Evolutionary conservation across 2,329 filamentous ascomycete species (phyloP), one percentile per base, ranked within the genome.

Genomic region (Fusarium sp.): DNA sequence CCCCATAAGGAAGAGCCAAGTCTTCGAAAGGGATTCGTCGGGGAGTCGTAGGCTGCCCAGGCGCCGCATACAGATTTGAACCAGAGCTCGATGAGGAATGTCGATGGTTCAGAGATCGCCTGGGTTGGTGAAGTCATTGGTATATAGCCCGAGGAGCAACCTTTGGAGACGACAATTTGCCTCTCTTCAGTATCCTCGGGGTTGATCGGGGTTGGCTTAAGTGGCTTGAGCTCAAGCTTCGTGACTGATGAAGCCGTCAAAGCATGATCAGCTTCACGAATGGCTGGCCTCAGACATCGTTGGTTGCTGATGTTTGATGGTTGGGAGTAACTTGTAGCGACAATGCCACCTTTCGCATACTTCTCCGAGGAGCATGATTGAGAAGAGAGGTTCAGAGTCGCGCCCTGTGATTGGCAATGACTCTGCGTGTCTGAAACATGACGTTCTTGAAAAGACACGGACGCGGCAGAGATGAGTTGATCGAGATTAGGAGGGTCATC

Each of bases 41-140:
- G 74, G 0, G 74, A 76, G 31, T 76, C 74, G 20, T 76, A 76
- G 8, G 74, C 74, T 50, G 74, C 74, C 74, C 74, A 76, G 6
- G 71, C 67, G 4, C 74, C 69, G 37, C 74, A 76, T 2, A 76
- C 73, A 1, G 74, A 76, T 10, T 76, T 74, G 62, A 76, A 76
- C 74, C 74, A 76, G 1, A 76, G 64, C 20, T 76, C 74, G 0
- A 76, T 71, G 0, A 76, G 22, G 10, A 66, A 64, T 0, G 68
- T 70, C 5, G 74, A 76, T 1, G 73, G 74, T 14, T 74, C 73
- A 4, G 73, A 72, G 0, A 76, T 67, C 6, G 62, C 24, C n/a
- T 66, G 66, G 11, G 56, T 66, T 38, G 70, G 70, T 9, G 66
- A 37, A 1, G 18, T 8, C 2, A 10, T 38, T 1, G 59, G 20